Conservation (phyloP, 352 stramenopile genomes). For the Globisporangium perplexum region DNA sequence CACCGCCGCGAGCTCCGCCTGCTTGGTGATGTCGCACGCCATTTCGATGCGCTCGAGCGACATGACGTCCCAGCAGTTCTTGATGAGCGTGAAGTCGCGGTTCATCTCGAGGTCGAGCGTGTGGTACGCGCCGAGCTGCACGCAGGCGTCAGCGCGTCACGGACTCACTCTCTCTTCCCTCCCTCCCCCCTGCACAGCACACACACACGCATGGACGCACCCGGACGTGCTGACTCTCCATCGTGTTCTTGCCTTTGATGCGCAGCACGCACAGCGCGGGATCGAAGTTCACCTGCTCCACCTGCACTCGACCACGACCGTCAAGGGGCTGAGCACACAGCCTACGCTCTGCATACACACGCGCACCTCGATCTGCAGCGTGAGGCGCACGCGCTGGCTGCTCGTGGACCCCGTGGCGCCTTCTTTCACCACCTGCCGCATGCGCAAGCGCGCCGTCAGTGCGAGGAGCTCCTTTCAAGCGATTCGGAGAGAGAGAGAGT, state of each 20-base stretch:
- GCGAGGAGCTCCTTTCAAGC: not conserved
- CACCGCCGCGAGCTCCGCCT: slow-evolving; percentile 94
- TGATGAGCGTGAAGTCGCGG: slow-evolving; percentile 95
- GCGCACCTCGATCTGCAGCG: slow-evolving; percentile 89
- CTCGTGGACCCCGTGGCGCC: slow-evolving; percentile 93
- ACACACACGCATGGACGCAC: slow-evolving; percentile 29
- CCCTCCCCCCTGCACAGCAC: not conserved
- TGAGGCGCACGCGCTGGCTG: slow-evolving; percentile 93
- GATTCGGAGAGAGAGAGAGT: too few relatives aligned
- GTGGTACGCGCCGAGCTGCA: slow-evolving; percentile 95
- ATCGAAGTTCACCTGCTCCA: slow-evolving; percentile 97
- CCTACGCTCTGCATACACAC: not conserved
- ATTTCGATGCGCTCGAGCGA: slow-evolving; percentile 95
- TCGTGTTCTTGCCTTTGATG: slow-evolving; percentile 92
- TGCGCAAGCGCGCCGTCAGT: not conserved
- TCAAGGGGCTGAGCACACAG: not conserved
- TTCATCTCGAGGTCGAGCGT: slow-evolving; percentile 97
- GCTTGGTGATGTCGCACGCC: slow-evolving; percentile 91
- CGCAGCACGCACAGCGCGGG: slow-evolving; percentile 89
- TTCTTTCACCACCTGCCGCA: slow-evolving; percentile 89
- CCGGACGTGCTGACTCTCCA: slow-evolving; percentile 94
- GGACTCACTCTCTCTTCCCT: too few relatives aligned
- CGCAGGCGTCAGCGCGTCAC: not conserved
- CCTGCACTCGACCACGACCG: slow-evolving; percentile 21
- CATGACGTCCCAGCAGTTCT: slow-evolving; percentile 97